Evolutionary conservation across 2,329 filamentous ascomycete species (phyloP), one percentile per base, ranked within the genome.

Genomic region (Stromatinia cepivora): DNA sequence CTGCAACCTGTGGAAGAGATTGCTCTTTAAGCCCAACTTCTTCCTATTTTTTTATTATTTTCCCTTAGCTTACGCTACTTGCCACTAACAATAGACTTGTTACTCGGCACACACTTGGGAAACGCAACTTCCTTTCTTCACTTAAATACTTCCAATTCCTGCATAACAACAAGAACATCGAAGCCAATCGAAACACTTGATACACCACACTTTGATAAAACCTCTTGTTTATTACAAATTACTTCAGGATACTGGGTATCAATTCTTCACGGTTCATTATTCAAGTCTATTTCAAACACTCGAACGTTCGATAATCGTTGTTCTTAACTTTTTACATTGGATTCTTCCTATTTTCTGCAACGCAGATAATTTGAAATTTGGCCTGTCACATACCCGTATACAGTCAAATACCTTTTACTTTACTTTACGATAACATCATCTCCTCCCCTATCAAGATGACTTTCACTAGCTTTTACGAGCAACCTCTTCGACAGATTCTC

Each of bases 401-500:
- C 17, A 36, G 20, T 36, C 31, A n/a, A 6, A 20, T 7, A 34
- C 28, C 52, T 54, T 54, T 31, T 34, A 31, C 52, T 54, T 31
- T 34, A 31, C 52, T 54, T 56, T 56, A n/a, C 53, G 3, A 22
- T 36, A 11, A 13, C 7, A 34, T 34, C 53, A 48, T 50, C 59
- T 59, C 13, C 13, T 10, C 4, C 6, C 6, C 11, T 36, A 50
- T 62, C 28, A 62, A 25, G 13, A 62, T 62, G 59, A 36, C 59
- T 7, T 50, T 50, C 22, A 25, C 13, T 1, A 39, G 45, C 31
- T 62, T 62, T 6, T 25, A 50, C 7, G 28, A 62, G 3, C 45
- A 50, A 20, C 45, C 59, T 36, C 59, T 62, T 36, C 45, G 45
- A 50, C 59, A 62, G 15, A n/a, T 25, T 50, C 28, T 62, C 6